phyloP scores from a whole-genome alignment of 495 filamentous ascomycete species.

The Hyphodiscus hymeniophilus region DNA sequence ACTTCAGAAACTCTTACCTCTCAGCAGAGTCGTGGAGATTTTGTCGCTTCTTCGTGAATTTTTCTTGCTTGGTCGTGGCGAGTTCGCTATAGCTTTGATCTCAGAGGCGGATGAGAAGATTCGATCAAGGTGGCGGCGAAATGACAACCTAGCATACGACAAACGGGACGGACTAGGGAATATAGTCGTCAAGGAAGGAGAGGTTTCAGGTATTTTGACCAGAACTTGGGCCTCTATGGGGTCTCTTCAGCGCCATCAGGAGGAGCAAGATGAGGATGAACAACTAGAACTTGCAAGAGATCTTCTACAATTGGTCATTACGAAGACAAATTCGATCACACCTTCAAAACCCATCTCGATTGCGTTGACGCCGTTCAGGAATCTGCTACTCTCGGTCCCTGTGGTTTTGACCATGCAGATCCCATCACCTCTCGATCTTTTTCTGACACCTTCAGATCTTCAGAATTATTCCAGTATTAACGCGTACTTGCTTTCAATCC shows the following conservation, averaged over 20 bases:
- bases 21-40: conserved; percentile 65
- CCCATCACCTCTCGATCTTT: conserved; percentile 76
- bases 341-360: conserved; percentile 23
- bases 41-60: conserved; percentile 75
- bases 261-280: conserved; percentile 67
- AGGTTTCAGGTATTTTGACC: conserved; percentile 65
- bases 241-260: conserved; percentile 58
- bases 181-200: conserved; percentile 75
- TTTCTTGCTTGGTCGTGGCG: conserved; percentile 77
- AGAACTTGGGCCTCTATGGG: conserved; percentile 72
- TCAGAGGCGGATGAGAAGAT: conserved; percentile 75
- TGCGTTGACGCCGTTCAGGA: conserved; percentile 54
- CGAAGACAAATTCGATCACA: conserved; percentile 31
- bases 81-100: conserved; percentile 82
- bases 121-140: conserved; percentile 43
- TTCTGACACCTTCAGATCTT: conserved; percentile 67
- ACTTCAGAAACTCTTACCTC: conserved; percentile 70
- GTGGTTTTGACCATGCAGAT: conserved; percentile 64
- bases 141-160: conserved; percentile 44
- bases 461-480: conserved; percentile 74
- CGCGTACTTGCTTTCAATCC: conserved; percentile 76
- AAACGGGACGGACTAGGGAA: conserved; percentile 41
- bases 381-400: conserved; percentile 73
- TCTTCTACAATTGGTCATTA: conserved; percentile 59
- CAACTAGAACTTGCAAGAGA: conserved; percentile 72